phyloP scores from a whole-genome alignment of 164 flowering plant genomes.

The Protea cynaroides region DNA sequence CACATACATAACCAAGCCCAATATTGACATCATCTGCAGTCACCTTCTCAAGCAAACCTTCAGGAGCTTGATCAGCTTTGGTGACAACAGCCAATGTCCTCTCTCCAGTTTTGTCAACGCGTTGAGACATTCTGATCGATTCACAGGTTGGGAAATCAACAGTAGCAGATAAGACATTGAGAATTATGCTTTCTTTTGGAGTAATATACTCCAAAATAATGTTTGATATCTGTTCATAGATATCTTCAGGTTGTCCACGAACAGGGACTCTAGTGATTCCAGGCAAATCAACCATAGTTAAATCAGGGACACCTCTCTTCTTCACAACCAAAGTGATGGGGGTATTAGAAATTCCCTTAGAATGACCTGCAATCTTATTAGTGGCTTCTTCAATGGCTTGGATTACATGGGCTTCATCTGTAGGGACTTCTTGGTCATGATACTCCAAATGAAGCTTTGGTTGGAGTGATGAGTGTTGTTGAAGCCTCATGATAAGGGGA shows the following conservation, averaged over 20 bases:
- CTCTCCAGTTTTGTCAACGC: slow-evolving; percentile 27
- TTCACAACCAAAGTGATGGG: slow-evolving; percentile 27
- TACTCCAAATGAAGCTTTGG: slow-evolving; percentile 5
- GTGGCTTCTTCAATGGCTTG: slow-evolving; percentile 23
- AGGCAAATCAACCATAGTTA: slow-evolving; percentile 29
- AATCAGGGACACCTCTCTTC: slow-evolving; percentile 17
- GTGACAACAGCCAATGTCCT: slow-evolving; percentile 41
- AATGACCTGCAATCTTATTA: slow-evolving; percentile 24
- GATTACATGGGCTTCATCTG: slow-evolving; percentile 18
- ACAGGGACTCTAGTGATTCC: slow-evolving; percentile 39
- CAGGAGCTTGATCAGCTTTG: slow-evolving; percentile 30
- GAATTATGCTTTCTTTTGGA: slow-evolving; percentile 33
- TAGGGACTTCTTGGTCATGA: slow-evolving; percentile 9
- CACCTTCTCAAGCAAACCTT: slow-evolving; percentile 13
- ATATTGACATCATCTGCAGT: slow-evolving; percentile 34
- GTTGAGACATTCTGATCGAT: slow-evolving; percentile 39
- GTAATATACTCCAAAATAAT: slow-evolving; percentile 32
- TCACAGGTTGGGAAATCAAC: slow-evolving; percentile 42
- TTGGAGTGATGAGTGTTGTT: background rate
- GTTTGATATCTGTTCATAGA: slow-evolving; percentile 29
- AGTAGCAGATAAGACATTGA: slow-evolving; percentile 30
- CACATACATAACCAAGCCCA: slow-evolving; percentile 35
- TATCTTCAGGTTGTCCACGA: slow-evolving; percentile 34
- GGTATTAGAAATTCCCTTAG: slow-evolving; percentile 27
- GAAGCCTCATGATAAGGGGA: background rate